phyloP scores from a whole-genome alignment of 257 asterid genomes.

The Handroanthus guayacan region DNA sequence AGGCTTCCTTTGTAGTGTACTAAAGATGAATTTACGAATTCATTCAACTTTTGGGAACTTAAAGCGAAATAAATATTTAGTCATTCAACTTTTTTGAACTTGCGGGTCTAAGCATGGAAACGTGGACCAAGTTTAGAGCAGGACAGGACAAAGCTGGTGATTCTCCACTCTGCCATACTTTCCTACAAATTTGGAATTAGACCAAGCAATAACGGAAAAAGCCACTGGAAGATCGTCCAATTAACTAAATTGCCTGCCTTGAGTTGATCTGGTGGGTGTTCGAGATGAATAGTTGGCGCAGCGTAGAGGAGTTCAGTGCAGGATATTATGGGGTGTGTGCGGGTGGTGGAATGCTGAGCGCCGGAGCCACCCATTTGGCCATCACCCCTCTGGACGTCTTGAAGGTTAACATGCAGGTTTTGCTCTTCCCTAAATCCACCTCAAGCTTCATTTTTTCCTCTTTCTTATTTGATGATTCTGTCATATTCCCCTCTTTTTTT shows the following conservation, averaged over 20 bases:
- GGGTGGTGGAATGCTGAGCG: constrained; percentile 73
- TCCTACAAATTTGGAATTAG: constrained; percentile 18
- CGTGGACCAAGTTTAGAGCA: constrained; percentile 39
- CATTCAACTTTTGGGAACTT: not conserved
- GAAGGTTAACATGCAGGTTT: constrained; percentile 83
- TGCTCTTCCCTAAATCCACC: not conserved
- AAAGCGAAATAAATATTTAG: not conserved
- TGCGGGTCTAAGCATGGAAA: constrained; percentile 41
- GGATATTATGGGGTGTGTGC: constrained; percentile 67
- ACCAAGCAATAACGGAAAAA: not conserved
- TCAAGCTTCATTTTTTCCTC: not conserved
- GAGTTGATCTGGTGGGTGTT: not conserved
- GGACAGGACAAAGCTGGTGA: constrained; percentile 23
- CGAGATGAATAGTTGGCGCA: constrained; percentile 38
- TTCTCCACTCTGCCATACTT: not conserved
- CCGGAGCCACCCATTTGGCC: constrained; percentile 76
- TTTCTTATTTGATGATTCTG: too few relatives aligned
- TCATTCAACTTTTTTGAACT: not conserved
- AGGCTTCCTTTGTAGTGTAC: too few relatives aligned
- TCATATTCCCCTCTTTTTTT: not conserved
- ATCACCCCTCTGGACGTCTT: constrained; percentile 81
- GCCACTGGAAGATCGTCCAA: not conserved
- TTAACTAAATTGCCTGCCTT: not conserved
- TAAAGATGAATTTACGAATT: not conserved
- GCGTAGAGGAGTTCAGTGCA: constrained; percentile 61